Conservation (phyloP, 2,329 filamentous ascomycete genomes). For the Apiospora hydei region DNA sequence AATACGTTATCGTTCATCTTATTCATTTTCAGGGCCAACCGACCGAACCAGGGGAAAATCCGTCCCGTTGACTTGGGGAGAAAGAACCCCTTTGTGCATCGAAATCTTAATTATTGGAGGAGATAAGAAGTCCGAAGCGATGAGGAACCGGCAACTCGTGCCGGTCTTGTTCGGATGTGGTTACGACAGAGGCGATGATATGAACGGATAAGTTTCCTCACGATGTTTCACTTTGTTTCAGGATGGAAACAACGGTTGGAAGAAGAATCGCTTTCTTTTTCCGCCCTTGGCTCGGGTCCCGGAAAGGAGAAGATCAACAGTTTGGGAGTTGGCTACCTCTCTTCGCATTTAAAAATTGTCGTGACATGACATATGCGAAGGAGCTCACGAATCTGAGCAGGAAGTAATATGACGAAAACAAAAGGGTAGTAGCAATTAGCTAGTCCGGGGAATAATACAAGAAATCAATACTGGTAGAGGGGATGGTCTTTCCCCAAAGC, state of each 20-base stretch:
- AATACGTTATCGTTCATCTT: neutral
- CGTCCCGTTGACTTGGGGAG: neutral
- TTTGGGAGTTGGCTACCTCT: neutral
- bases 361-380: neutral
- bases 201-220: neutral
- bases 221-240: slow-evolving; percentile 16
- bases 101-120: neutral
- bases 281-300: neutral
- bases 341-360: neutral
- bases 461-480: slow-evolving; percentile 6
- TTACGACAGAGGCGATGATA: neutral
- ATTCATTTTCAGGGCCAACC: neutral
- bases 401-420: neutral
- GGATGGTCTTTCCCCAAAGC: neutral
- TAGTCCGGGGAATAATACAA: neutral
- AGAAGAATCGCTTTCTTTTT: neutral
- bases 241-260: neutral
- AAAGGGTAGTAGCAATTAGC: neutral
- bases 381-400: neutral
- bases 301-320: neutral
- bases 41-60: neutral
- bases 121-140: neutral
- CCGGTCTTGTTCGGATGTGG: neutral
- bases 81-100: neutral
- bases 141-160: neutral